A percentile compares a stretch with the other conserved stretches of the same genome.
Evolutionary conservation across 2,329 filamentous ascomycete species (phyloP).

Genomic region (Sarocladium brachiariae): DNA sequence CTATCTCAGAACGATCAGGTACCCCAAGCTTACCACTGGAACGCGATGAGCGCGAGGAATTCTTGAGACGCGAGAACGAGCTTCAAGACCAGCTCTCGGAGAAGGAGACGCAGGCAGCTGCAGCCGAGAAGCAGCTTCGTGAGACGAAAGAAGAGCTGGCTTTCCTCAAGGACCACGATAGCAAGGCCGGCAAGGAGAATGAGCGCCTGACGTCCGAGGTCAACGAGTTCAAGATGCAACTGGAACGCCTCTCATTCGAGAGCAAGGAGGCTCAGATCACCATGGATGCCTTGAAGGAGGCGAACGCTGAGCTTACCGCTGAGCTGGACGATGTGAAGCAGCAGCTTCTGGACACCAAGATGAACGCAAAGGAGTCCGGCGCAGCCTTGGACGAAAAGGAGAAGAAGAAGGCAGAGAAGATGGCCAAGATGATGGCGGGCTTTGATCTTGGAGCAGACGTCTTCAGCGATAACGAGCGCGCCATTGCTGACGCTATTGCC

Average conservation of each 20-base stretch:
- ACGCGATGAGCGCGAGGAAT: conserved; percentile 96
- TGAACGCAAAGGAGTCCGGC: conserved; percentile 89
- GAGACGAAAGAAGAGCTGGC: conserved; percentile 81
- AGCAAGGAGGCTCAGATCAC: conserved; percentile 95
- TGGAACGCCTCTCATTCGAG: conserved; percentile 93
- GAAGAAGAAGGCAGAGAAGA: conserved; percentile 96
- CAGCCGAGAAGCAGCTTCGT: conserved; percentile 71
- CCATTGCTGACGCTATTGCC: conserved; percentile 76
- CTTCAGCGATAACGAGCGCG: conserved; percentile 87
- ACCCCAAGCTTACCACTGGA: conserved; percentile 86
- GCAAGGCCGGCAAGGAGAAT: conserved; percentile 80
- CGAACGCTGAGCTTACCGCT: conserved; percentile 82
- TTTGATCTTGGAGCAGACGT: conserved; percentile 91
- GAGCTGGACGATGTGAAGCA: conserved; percentile 96
- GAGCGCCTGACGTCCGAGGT: conserved; percentile 79
- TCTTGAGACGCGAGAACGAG: conserved; percentile 89
- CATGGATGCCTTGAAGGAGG: conserved; percentile 95
- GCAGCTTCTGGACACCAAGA: conserved; percentile 89
- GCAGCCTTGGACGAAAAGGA: conserved; percentile 94
- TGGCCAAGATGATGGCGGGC: conserved; percentile 99
- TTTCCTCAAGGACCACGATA: conserved; percentile 79
- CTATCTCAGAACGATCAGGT: conserved; percentile 70
- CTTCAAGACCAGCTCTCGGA: conserved; percentile 94
- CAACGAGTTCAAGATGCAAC: conserved; percentile 92
- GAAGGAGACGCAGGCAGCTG: conserved; percentile 74